phyloP scores from a whole-genome alignment of 1,139 yeast species.

The Taphrina confusa region DNA sequence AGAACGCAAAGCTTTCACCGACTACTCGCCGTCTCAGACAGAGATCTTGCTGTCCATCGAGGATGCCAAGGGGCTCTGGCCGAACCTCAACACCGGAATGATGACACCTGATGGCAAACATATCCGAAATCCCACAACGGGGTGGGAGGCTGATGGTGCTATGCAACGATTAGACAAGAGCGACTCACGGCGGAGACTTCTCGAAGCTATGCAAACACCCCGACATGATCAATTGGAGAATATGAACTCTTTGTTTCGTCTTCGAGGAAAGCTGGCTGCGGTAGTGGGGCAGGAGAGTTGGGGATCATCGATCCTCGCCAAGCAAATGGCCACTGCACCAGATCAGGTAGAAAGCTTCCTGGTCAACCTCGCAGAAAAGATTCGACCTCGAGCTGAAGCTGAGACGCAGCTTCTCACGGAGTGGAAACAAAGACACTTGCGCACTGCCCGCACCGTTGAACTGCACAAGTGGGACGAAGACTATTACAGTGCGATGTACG shows the following conservation, averaged over 20 bases:
- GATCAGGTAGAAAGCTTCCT: slow-evolving; percentile 72
- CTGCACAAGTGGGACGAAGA: slow-evolving; percentile 93
- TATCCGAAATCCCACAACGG: slow-evolving; percentile 66
- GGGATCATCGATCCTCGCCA: slow-evolving; percentile 79
- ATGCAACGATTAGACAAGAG: slow-evolving; percentile 62
- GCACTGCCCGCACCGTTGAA: slow-evolving; percentile 41
- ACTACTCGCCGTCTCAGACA: slow-evolving; percentile 50
- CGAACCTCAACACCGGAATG: slow-evolving; percentile 42
- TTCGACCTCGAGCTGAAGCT: slow-evolving; percentile 58
- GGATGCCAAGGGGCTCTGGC: slow-evolving; percentile 49
- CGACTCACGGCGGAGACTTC: slow-evolving; percentile 63
- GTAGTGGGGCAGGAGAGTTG: slow-evolving; percentile 72
- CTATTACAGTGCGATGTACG: slow-evolving; percentile 55
- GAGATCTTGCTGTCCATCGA: slow-evolving; percentile 45
- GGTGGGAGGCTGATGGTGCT: slow-evolving; percentile 66
- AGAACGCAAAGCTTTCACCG: slow-evolving; percentile 76
- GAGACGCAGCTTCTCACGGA: slow-evolving; percentile 57
- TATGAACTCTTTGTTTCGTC: slow-evolving; percentile 61
- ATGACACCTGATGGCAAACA: slow-evolving; percentile 37
- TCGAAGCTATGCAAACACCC: slow-evolving; percentile 70
- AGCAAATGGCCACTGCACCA: slow-evolving; percentile 86
- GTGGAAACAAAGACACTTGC: slow-evolving; percentile 47
- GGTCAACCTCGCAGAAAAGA: slow-evolving; percentile 56
- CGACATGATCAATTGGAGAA: slow-evolving; percentile 59
- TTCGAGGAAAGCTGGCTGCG: slow-evolving; percentile 70